Evolutionary conservation across 202 grass and related monocot genomes (phyloP), one percentile per base, ranked within the genome.

Genomic region (Carex arenaria): DNA sequence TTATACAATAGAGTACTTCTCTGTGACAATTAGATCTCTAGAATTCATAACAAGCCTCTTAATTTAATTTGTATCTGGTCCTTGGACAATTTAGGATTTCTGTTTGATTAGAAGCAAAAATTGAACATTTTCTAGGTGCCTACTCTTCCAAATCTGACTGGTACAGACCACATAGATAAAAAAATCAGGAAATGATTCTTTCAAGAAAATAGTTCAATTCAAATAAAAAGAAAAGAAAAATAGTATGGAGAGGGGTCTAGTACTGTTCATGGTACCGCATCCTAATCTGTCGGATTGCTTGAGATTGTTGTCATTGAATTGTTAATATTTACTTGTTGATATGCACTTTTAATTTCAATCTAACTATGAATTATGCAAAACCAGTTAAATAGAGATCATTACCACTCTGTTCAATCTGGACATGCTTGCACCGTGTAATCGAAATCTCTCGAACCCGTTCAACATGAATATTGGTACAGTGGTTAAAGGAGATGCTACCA

Each of bases 391-490:
- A 82, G 2, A 82, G 64, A 57, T 57, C 28, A 38, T 54, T 82
- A 38, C 87, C 87, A 1, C 78, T 84, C 47, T 80, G 85, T 87
- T 94, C 92, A 76, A 91, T 86, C 7, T 89, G 80, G 3, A 65
- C 87, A 36, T 72, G 47, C 2, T 78, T 86, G 80, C 92, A 94
- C 80, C 87, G 85, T 7, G 62, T 53, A 45, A 69, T 20, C 20
- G 92, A 89, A 80, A 91, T 84, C 67, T 76, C 85, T 62, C 78
- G 63, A 30, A 79, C 87, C 0, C 85, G 82, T 40, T 94, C 92
- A 17, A 59, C 87, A 10, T 67, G 85, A 61, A 81, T 74, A 15
- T 80, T 60, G 17, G 67, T 88, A 80, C 92, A 94, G 57, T 49
- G 87, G 62, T 67, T 61, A 80, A 91, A 87, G 7, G 49, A 40